These are phyloP conservation scores for Ophioceras dolichostomum DNA, from an alignment of 2,329 filamentous ascomycete species.

Conservation along the genomic window DNA sequence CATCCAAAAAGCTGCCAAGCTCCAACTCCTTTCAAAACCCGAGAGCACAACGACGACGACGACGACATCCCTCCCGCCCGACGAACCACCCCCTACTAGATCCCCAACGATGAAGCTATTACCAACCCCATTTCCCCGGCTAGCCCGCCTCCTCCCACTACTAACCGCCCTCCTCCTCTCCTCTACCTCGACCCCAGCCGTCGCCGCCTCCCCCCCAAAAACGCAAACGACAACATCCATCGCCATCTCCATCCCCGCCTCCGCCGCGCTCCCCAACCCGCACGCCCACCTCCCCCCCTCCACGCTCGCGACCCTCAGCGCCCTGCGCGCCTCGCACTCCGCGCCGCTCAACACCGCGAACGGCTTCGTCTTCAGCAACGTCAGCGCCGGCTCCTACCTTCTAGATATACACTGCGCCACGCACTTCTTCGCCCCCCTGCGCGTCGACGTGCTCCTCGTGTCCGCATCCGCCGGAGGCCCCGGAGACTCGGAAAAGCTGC, in stretches of 20 bases:
- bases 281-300: slow-evolving; percentile 47
- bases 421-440: slow-evolving; percentile 64
- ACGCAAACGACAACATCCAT: slow-evolving; percentile 24
- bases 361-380: slow-evolving; percentile 63
- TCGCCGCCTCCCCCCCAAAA: slow-evolving; percentile 10
- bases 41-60: too few relatives aligned
- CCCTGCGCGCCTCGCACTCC: slow-evolving; percentile 23
- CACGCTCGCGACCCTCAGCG: slow-evolving; percentile 49
- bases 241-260: slow-evolving; percentile 29
- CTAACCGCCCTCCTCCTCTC: slow-evolving; percentile 21
- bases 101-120: slow-evolving; percentile 1
- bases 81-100: background rate
- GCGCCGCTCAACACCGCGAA: slow-evolving; percentile 57
- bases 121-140: too few relatives aligned
- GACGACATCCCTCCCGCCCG: background rate
- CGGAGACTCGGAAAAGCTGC: slow-evolving; percentile 11
- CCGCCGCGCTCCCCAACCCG: slow-evolving; percentile 30
- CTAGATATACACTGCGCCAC: slow-evolving; percentile 67
- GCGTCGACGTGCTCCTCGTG: slow-evolving; percentile 54
- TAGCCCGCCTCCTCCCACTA: slow-evolving; percentile 1
- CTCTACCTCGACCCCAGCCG: slow-evolving; percentile 14
- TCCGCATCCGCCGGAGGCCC: slow-evolving; percentile 21
- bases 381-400: slow-evolving; percentile 65
- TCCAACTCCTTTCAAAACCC: too few relatives aligned
- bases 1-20: too few relatives aligned